Percentiles rank a stretch among this genome's conserved stretches.
phyloP scores from a whole-genome alignment of 768 basidiomycete genomes.

The Hericium coralloides region DNA sequence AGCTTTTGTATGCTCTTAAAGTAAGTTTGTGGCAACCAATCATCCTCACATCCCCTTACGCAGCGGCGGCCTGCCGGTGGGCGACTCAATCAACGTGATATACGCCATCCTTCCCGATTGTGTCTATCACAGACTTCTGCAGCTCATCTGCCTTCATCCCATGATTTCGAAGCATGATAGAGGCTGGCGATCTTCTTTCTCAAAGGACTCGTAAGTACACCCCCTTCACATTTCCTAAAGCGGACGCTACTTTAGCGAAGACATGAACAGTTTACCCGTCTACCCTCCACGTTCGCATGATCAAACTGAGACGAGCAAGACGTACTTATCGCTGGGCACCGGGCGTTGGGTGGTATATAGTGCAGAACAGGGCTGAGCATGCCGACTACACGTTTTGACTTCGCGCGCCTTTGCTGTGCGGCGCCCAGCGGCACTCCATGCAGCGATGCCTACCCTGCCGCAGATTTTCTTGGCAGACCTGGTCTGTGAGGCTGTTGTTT shows the following conservation, averaged over 20 bases:
- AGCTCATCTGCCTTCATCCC: too few species aligned
- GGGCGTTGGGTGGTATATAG: background rate
- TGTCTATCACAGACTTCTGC: too few species aligned
- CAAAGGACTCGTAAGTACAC: background rate
- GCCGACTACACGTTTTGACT: background rate
- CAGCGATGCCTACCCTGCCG: background rate
- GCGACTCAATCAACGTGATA: too few species aligned
- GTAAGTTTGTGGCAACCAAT: too few species aligned
- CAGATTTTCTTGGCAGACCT: background rate
- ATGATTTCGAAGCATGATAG: too few species aligned
- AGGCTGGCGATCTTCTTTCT: too few species aligned
- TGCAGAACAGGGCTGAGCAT: background rate
- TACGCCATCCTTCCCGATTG: too few species aligned
- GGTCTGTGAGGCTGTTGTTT: background rate
- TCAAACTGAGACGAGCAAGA: background rate
- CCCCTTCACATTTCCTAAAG: background rate
- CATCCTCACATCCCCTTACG: too few species aligned
- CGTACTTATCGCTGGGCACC: background rate
- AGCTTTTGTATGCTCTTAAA: too few species aligned
- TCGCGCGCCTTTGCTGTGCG: background rate
- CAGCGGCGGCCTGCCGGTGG: too few species aligned
- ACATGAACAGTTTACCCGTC: background rate
- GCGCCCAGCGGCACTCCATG: background rate
- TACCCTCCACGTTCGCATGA: background rate
- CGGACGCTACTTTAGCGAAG: background rate